Conservation (phyloP, 2,329 filamentous ascomycete species). For the Sclerotinia glacialis region DNA sequence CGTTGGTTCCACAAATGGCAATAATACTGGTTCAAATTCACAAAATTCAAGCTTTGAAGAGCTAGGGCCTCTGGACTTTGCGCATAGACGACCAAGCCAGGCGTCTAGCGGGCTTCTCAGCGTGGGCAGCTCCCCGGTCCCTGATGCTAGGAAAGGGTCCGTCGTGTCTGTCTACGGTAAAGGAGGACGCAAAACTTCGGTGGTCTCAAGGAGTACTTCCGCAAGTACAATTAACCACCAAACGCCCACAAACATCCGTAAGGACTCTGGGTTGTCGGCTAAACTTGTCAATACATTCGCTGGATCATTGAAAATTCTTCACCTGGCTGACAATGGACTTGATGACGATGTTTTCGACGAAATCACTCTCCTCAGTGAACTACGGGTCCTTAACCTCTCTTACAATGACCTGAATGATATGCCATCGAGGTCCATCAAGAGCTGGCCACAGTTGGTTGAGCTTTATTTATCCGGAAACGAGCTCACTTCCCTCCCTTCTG, state of each 20-base stretch:
- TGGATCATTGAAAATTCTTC: conserved; percentile 77
- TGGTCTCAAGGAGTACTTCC: conserved; percentile 65
- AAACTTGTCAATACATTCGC: conserved; percentile 84
- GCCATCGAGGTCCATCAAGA: conserved; percentile 80
- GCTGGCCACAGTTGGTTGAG: conserved; percentile 87
- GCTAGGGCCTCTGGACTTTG: conserved; percentile 61
- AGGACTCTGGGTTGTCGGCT: conserved; percentile 84
- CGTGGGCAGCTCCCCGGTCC: conserved; percentile 69
- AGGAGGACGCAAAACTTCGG: conserved; percentile 79
- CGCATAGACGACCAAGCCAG: conserved; percentile 76
- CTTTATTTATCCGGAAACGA: conserved; percentile 95
- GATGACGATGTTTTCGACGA: conserved; percentile 96
- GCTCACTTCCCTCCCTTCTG: conserved; percentile 82
- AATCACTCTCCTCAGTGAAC: conserved; percentile 74
- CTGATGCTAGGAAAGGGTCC: conserved; percentile 70
- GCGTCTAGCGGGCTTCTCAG: conserved; percentile 73
- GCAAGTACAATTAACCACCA: conserved; percentile 44
- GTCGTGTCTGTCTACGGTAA: conserved; percentile 77
- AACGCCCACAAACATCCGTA: conserved; percentile 60
- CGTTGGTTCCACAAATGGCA: conserved; percentile 33
- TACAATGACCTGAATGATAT: conserved; percentile 95
- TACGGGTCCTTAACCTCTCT: conserved; percentile 86
- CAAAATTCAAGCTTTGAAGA: conserved; percentile 76
- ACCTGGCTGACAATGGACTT: conserved; percentile 88
- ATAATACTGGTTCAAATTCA: conserved; percentile 42